Evolutionary conservation across 2,329 filamentous ascomycete genomes (phyloP), one percentile per base, ranked within the genome.

Genomic region (Hypomyces rosellus): DNA sequence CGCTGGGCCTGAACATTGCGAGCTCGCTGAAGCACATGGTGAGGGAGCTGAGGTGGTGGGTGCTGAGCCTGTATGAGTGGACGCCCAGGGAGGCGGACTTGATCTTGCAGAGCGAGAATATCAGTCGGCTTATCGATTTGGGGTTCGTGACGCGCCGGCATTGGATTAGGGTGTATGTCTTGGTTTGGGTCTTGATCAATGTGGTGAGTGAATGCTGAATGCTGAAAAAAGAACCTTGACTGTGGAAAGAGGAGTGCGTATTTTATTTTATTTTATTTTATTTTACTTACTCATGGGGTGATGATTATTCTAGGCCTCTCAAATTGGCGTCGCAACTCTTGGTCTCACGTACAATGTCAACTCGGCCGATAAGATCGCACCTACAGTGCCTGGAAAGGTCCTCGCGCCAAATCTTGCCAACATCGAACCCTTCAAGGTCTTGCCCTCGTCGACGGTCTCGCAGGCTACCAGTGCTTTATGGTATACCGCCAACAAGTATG

Each of bases 1-100:
- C 61, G 0, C 58, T 75, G 15, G 69, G 70, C 49, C 55, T 76
- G 45, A 69, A 70, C 44, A 67, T 74, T 39, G 66, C 69, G 2
- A 71, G 64, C 54, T 65, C 67, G 6, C 62, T 76, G 18, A 73
- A 73, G 50, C 65, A 65, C 25, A 70, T 74, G 65, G 67, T 71
- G 3, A 58, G 64, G 13, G 71, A 74, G 52, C 59, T 74, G 53
- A 63, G 73, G n/a, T 76, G 73, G 71, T 73, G 70, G 61, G 66
- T 75, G 25, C 56, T 76, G 39, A 67, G 65, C 50, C 59, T 62
- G 8, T 59, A 64, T 5, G 62, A 65, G 37, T 64, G 69, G 52
- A 66, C 65, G 34, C 59, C 68, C 38, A 59, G 58, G 5, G 73
- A 76, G 62, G 52, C 54, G 22, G 60, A 62, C 22, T 49, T 58